Base-by-base conservation (phyloP, 2,329 filamentous ascomycete species). In the Botrytis paeoniae region DNA sequence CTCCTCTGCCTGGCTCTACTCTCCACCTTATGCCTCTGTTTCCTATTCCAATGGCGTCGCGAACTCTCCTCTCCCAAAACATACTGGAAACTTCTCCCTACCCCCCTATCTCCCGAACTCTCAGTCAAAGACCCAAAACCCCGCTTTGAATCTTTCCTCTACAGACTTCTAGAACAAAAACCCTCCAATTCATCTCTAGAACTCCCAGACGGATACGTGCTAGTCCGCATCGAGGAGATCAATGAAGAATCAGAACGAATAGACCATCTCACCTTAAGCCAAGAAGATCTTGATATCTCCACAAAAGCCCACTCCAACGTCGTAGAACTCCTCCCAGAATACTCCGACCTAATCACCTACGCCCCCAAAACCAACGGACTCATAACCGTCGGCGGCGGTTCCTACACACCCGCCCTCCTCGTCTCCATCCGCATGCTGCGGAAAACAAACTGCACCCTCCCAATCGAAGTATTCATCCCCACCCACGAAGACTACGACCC, bases 391-490 rank as follows among this genome's bases (percentile, higher is more conserved):
- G 81, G 81, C 6, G 81, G 81, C 35, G 76, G 79, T 10, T 72
- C 77, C 18, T 82, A 82, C 70, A 80, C 83, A 32, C 81, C 82
- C 1, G 79, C 81, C 14, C 76, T 83, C 16, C 74, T 85, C 1
- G 80, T 84, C n/a, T 82, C 80, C 0, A 76, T 85, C 2, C 81
- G 81, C 20, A 83, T 85, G 82, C 77, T 85, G 12, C 81, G 83
- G 12, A 77, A 78, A 51, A 82, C 82, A 7, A 81, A 81, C 37
- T 73, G 70, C 4, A 75, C 75, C 9, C 78, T 85, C 4, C 83
- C 84, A 0, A 78, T 85, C 22, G 82, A 85, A 75, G 80, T 85
- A 16, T 84, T 84, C 72, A 78, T 85, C 14, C 80, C 79, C 41
- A 77, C 80, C 68, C 77, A 77, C 69, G 73, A 74, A 41, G 82